phyloP scores from a whole-genome alignment of 495 filamentous ascomycete species.

The Penicillium parvum region DNA sequence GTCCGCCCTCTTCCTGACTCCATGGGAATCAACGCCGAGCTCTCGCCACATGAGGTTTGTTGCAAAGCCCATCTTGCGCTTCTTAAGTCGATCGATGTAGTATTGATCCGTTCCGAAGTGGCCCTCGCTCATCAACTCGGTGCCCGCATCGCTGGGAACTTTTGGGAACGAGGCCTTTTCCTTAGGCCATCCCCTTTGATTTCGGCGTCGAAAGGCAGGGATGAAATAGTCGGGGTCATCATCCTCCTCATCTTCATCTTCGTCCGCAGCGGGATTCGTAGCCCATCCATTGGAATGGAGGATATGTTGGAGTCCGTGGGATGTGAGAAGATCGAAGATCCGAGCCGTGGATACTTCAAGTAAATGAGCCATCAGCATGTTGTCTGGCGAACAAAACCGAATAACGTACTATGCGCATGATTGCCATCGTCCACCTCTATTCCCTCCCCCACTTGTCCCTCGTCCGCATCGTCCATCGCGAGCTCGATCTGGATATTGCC shows the following conservation, averaged over 20 bases:
- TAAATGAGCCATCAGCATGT: neutral
- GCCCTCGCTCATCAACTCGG: constrained; percentile 72
- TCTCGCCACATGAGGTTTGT: constrained; percentile 73
- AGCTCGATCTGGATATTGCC: constrained; percentile 49
- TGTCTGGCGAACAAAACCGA: neutral
- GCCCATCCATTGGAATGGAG: constrained; percentile 33
- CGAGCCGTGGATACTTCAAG: constrained; percentile 26
- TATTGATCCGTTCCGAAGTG: constrained; percentile 64
- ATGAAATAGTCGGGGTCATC: constrained; percentile 17
- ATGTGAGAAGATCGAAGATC: constrained; percentile 36
- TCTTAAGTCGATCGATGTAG: constrained; percentile 45
- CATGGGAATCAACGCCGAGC: constrained; percentile 56
- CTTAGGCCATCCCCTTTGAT: constrained; percentile 16
- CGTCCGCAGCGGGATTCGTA: constrained; percentile 6
- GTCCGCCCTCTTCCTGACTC: constrained; percentile 51
- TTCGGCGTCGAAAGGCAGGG: constrained; percentile 16
- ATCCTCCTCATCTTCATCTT: constrained; percentile 27
- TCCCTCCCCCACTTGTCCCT: constrained; percentile 40
- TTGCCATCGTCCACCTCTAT: constrained; percentile 25
- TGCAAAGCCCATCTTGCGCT: constrained; percentile 57
- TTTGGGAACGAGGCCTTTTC: constrained; percentile 58
- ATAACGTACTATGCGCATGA: constrained; percentile 9
- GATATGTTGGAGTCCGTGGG: constrained; percentile 35
- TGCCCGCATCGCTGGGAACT: constrained; percentile 72
- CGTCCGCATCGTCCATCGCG: constrained; percentile 38